Percentiles rank a stretch among this genome's conserved stretches.
Conservation (phyloP, 495 filamentous ascomycete genomes). For the Penicillium silybi region DNA sequence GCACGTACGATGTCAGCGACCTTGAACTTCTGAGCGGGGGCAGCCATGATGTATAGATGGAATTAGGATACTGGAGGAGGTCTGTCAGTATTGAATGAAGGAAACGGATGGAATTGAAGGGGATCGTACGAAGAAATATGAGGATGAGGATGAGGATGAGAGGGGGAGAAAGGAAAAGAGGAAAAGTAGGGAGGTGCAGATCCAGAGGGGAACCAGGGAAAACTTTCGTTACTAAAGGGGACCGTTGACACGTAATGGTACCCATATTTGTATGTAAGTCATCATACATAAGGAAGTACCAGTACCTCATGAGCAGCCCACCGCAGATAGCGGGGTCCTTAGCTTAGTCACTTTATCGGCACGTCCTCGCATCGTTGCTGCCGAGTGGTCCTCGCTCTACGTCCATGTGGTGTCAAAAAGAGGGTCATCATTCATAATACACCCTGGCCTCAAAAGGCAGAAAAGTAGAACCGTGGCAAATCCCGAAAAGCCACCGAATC, state of each 20-base stretch:
- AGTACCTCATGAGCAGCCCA: conserved; percentile 8
- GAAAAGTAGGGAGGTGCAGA: conserved; percentile 17
- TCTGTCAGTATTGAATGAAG: conserved; percentile 8
- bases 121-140: conserved; percentile 3
- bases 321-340: not conserved
- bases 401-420: not conserved
- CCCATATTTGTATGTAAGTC: not conserved
- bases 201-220: conserved; percentile 9
- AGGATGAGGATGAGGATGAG: conserved; percentile 2
- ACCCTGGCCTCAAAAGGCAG: not conserved
- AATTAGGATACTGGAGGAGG: conserved; percentile 3
- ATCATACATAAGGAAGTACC: conserved; percentile 5
- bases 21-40: conserved; percentile 92
- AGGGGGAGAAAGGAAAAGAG: conserved; percentile 11
- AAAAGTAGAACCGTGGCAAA: not conserved
- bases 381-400: not conserved
- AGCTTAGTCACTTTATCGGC: not conserved
- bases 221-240: conserved; percentile 14
- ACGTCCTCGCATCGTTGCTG: not conserved
- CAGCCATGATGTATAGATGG: conserved; percentile 43
- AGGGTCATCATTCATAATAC: not conserved
- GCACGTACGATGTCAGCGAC: conserved; percentile 85
- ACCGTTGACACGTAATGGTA: not conserved
- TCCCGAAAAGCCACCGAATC: not conserved
- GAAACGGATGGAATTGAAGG: not conserved